Percentiles rank a stretch among this genome's conserved stretches.
These are phyloP conservation scores for Anethum foeniculum DNA, from an alignment of 140 eudicot genomes.

Conservation along the genomic window DNA sequence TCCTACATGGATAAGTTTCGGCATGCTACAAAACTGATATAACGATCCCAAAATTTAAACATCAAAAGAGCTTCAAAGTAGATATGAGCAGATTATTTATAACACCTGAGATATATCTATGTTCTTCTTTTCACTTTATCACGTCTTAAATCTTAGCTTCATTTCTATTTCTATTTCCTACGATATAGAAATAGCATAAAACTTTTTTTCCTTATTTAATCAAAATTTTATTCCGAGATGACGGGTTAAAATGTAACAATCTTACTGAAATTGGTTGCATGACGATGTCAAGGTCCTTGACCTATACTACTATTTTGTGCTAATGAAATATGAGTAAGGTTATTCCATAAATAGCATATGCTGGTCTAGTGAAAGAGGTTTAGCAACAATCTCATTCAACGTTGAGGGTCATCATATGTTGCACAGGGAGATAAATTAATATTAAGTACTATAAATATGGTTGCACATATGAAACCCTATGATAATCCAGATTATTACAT, in stretches of 20 bases:
- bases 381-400: not conserved
- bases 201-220: not conserved
- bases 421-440: not conserved
- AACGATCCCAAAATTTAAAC: not conserved
- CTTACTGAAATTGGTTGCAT: not conserved
- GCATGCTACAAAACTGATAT: not conserved
- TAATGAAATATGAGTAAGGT: not conserved
- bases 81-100: not conserved
- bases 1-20: not conserved
- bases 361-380: not conserved
- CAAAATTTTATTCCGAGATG: not conserved
- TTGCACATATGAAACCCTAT: not conserved
- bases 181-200: not conserved
- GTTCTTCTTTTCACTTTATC: not conserved
- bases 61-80: not conserved
- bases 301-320: not conserved
- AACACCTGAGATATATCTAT: not conserved
- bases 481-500: not conserved
- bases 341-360: not conserved
- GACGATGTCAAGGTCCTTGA: slow-evolving; percentile 1
- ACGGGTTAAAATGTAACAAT: not conserved
- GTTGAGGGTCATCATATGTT: not conserved
- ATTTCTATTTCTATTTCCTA: not conserved
- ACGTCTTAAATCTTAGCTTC: not conserved
- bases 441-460: not conserved